Percentiles rank a stretch among this genome's conserved stretches.
Conservation (phyloP, 2,329 filamentous ascomycete species). For the Curvularia eragrostidis region DNA sequence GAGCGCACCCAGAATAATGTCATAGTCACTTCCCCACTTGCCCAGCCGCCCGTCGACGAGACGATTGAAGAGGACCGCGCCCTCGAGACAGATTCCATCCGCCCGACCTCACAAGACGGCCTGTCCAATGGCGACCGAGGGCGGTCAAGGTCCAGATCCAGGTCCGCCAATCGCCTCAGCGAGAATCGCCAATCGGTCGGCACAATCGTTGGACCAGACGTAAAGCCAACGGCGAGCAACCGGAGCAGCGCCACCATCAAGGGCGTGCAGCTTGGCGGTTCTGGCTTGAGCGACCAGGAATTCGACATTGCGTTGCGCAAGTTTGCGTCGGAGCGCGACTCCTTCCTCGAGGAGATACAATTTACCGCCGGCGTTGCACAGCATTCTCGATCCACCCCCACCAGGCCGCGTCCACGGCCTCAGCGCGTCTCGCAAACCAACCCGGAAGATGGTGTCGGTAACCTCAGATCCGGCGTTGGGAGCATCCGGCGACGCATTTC, state of each 20-base stretch:
- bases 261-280: constrained; percentile 50
- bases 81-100: constrained; percentile 59
- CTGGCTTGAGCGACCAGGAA: constrained; percentile 73
- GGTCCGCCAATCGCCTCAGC: constrained; percentile 46
- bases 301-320: constrained; percentile 93
- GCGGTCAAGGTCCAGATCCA: constrained; percentile 43
- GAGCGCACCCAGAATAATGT: constrained; percentile 47
- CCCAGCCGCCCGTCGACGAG: constrained; percentile 54
- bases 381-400: constrained; percentile 57
- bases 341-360: constrained; percentile 89
- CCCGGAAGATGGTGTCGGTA: constrained; percentile 61
- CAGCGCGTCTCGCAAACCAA: constrained; percentile 70
- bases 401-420: constrained; percentile 76
- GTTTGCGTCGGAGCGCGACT: constrained; percentile 93
- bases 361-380: constrained; percentile 78
- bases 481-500: constrained; percentile 93
- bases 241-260: constrained; percentile 70
- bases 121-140: constrained; percentile 49
- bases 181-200: constrained; percentile 60
- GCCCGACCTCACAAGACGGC: constrained; percentile 55
- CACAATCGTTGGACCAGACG: constrained; percentile 55
- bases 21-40: constrained; percentile 40
- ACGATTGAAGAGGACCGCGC: constrained; percentile 67
- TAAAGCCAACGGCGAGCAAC: constrained; percentile 63
- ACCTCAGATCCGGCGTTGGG: constrained; percentile 70